These are phyloP conservation scores for Paracorniculantispora psalliotae DNA, from an alignment of 2,329 filamentous ascomycete genomes.

Conservation along the genomic window DNA sequence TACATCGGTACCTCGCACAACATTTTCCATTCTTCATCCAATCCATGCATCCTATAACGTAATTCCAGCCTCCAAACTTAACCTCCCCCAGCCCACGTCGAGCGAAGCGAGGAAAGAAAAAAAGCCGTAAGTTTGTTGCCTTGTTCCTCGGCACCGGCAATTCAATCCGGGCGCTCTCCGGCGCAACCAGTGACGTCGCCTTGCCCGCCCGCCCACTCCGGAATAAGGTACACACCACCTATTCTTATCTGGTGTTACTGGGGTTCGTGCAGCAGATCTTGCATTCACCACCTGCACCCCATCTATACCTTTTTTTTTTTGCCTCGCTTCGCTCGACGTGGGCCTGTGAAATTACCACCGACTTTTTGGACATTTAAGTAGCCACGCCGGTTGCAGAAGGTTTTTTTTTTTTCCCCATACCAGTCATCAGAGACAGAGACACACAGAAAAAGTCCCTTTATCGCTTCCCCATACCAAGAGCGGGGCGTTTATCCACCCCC, in stretches of 20 bases:
- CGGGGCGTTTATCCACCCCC: neutral
- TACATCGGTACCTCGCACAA: neutral
- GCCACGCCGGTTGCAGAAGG: neutral
- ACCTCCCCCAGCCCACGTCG: no score
- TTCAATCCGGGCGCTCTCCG: no score
- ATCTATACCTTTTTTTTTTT: neutral
- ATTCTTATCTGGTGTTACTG: neutral
- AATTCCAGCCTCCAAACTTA: no score
- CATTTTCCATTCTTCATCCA: no score
- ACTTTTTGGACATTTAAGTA: no score
- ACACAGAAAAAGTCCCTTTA: neutral
- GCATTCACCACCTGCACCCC: neutral
- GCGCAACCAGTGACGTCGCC: no score
- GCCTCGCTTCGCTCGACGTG: neutral
- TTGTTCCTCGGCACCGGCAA: no score
- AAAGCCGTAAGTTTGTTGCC: no score
- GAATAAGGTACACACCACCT: neutral
- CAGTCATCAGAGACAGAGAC: neutral
- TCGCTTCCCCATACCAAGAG: neutral
- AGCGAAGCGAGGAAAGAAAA: no score
- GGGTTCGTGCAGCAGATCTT: neutral
- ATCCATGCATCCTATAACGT: no score
- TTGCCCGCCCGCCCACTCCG: neutral
- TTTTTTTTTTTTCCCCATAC: neutral
- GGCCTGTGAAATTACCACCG: neutral